Evolutionary conservation across 805 yeast species (phyloP).

Genomic region (Barnettozyma pratensis): DNA sequence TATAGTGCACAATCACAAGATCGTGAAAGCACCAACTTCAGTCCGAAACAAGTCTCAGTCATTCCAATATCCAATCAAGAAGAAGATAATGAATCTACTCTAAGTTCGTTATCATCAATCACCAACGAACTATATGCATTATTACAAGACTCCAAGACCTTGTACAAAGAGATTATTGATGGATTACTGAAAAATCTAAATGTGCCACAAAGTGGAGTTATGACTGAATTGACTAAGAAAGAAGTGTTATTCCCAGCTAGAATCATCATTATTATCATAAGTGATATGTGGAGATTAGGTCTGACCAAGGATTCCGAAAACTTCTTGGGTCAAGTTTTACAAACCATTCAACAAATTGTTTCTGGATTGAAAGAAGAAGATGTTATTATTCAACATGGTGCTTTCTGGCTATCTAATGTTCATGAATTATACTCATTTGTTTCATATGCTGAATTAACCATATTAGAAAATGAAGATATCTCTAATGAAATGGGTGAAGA

Average conservation of each 20-base stretch:
- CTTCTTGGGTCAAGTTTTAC: slow-evolving; percentile 82
- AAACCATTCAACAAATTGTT: slow-evolving; percentile 81
- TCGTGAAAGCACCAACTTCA: slow-evolving; percentile 20
- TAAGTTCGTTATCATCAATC: slow-evolving; percentile 57
- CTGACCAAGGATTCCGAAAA: slow-evolving; percentile 87
- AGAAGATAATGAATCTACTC: slow-evolving; percentile 37
- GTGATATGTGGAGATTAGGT: slow-evolving; percentile 98
- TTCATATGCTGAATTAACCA: slow-evolving; percentile 88
- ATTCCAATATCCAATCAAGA: slow-evolving; percentile 51
- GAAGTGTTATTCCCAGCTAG: slow-evolving; percentile 96
- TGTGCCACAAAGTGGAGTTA: slow-evolving; percentile 81
- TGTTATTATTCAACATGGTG: slow-evolving; percentile 76
- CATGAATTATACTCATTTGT: slow-evolving; percentile 95
- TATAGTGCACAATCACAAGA: slow-evolving; percentile 35
- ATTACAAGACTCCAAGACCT: slow-evolving; percentile 61
- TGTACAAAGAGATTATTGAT: slow-evolving; percentile 81
- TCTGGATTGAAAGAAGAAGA: slow-evolving; percentile 78
- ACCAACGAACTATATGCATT: slow-evolving; percentile 70
- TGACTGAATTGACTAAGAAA: slow-evolving; percentile 75
- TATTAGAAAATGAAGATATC: slow-evolving; percentile 74
- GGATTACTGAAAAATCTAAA: slow-evolving; percentile 80
- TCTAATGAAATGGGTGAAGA: slow-evolving; percentile 81
- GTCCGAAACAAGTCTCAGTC: slow-evolving; percentile 56
- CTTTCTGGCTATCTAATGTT: slow-evolving; percentile 95
- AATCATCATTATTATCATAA: slow-evolving; percentile 82